Percentiles rank a stretch among this genome's conserved stretches.
These are phyloP conservation scores for Bonia amplexicaulis DNA, from an alignment of 176 grass and related monocot species.

Conservation along the genomic window DNA sequence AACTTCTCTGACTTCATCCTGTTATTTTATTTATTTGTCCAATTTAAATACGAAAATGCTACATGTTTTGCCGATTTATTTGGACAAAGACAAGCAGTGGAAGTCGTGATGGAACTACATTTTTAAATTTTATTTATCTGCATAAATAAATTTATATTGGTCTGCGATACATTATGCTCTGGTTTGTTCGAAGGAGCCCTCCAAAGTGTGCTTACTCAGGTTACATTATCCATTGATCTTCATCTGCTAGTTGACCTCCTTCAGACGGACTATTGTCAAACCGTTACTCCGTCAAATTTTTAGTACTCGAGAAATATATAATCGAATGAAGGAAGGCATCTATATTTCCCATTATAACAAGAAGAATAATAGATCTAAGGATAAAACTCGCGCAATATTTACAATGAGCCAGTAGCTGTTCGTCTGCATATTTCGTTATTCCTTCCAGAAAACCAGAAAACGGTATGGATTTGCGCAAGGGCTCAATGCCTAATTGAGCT, in stretches of 20 bases:
- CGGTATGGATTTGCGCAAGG: neutral
- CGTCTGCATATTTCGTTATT: constrained; percentile 19
- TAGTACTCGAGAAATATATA: neutral
- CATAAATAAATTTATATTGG: neutral
- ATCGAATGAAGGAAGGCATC: neutral
- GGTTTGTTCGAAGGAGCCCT: constrained; percentile 15
- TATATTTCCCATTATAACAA: neutral
- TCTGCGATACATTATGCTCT: neutral
- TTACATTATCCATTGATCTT: neutral
- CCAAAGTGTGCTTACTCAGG: neutral
- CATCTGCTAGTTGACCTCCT: neutral
- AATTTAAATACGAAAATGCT: neutral
- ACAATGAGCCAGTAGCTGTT: neutral
- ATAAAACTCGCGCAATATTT: neutral
- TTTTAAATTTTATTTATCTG: neutral
- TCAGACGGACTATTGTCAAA: neutral
- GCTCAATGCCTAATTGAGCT: constrained; percentile 52
- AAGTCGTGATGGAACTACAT: neutral
- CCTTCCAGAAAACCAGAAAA: neutral
- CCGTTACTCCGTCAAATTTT: neutral
- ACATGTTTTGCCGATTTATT: neutral
- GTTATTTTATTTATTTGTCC: neutral
- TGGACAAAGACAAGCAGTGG: neutral
- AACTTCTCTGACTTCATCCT: neutral
- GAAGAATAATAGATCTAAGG: neutral